These are phyloP conservation scores for Aeschynomene evenia DNA, from an alignment of 306 rosid genomes.

Conservation along the genomic window DNA sequence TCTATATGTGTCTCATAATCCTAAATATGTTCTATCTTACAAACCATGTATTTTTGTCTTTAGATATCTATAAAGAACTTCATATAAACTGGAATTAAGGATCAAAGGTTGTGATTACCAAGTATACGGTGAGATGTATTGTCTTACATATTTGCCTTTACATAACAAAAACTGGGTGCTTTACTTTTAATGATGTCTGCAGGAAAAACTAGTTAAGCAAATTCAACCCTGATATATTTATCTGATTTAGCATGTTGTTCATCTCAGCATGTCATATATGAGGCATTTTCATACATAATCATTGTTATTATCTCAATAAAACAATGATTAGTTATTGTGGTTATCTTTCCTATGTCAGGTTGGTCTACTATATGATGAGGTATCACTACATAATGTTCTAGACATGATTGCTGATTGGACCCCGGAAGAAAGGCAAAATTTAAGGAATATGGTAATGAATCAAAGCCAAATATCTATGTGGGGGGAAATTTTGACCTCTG, in stretches of 20 bases:
- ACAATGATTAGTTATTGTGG: neutral
- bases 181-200: neutral
- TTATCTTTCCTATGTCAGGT: slow-evolving; percentile 54
- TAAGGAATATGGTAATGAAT: slow-evolving; percentile 67
- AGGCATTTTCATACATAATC: neutral
- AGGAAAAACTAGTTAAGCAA: neutral
- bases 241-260: neutral
- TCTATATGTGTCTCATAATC: neutral
- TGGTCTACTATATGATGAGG: slow-evolving; percentile 77
- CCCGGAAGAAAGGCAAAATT: slow-evolving; percentile 60
- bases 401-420: slow-evolving; percentile 90
- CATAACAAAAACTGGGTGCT: neutral
- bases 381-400: slow-evolving; percentile 66
- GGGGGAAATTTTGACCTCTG: neutral
- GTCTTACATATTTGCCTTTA: neutral
- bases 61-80: neutral
- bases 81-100: neutral
- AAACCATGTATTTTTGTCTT: neutral
- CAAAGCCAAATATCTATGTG: slow-evolving; percentile 1
- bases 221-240: no score
- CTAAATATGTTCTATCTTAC: neutral
- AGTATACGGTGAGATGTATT: neutral
- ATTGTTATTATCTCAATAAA: neutral
- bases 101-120: neutral
- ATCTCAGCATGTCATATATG: no score